Evolutionary conservation across 2,329 filamentous ascomycete genomes (phyloP).

Genomic region (Alternaria burnsii): DNA sequence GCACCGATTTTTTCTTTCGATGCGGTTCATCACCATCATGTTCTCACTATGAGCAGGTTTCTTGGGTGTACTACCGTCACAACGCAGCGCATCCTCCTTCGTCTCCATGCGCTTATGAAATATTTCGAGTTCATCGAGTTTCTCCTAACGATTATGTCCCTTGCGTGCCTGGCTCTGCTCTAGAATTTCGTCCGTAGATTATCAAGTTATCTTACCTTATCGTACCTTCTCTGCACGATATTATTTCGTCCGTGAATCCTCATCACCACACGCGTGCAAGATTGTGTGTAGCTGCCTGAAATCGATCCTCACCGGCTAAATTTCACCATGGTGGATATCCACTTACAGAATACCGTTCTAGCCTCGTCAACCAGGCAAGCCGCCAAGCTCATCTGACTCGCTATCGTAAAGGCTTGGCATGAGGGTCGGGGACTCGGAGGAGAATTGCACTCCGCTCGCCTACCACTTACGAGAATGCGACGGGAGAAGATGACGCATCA

Average conservation of each 20-base stretch:
- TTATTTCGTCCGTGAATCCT: background rate
- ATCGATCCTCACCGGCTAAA: background rate
- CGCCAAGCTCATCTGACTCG: constrained; percentile 1
- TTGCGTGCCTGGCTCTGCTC: background rate
- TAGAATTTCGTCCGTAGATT: background rate
- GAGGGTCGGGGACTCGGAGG: constrained; percentile 7
- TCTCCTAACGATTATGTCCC: background rate
- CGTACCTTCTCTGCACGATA: too few relatives aligned
- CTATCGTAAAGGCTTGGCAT: constrained; percentile 4
- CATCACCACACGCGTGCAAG: background rate
- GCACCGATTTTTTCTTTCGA: background rate
- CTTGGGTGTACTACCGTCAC: background rate
- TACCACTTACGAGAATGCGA: constrained; percentile 4
- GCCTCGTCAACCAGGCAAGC: background rate
- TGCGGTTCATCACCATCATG: background rate
- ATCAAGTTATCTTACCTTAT: background rate
- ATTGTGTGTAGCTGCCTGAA: background rate
- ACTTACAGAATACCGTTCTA: background rate
- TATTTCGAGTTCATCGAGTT: background rate
- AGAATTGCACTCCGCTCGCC: constrained; percentile 2
- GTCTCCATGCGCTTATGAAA: background rate
- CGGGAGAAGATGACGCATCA: constrained; percentile 4
- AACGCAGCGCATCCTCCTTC: background rate
- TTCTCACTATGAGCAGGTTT: background rate
- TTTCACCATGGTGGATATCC: constrained; percentile 1